Base-by-base conservation (phyloP, 306 rosid species). In the Prunus mongolica region DNA sequence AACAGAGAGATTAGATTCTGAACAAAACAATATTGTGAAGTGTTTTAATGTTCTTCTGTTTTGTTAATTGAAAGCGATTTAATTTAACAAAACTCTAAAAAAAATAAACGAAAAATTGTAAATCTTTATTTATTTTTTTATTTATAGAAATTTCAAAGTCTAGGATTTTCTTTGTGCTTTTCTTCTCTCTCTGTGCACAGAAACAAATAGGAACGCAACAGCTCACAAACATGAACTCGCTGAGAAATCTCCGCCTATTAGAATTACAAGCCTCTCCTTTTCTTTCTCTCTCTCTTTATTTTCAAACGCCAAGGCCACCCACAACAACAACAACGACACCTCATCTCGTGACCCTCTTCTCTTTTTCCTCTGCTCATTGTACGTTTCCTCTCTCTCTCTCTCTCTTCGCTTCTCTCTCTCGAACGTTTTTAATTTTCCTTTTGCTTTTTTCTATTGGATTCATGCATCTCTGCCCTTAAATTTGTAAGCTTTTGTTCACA, bases 231-330 rank as follows among this genome's bases (percentile, higher is more conserved):
- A 86, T 76, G 84, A 79, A 74, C 57, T 7, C 19, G 65, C 78
- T 22, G 85, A 81, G 80, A 83, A 83, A 68, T 75, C 67, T 70
- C 61, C 75, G 83, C 78, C 83, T 82, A 79, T 69, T 82, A 81
- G 70, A 65, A 12, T 32, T 14, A 60, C 57, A 16, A 84, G 77
- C 73, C 75, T 56, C 64, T 34, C 56, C 9, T 27, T 76, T 62
- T 75, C 8, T n/a, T 58, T 57, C 47, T 32, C 47, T 51, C 70
- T 22, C 34, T 24, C 47, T 13, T 20, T 16, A 13, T 14, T 41
- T 44, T 12, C 66, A 46, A 74, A 74, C 38, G 46, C 54, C 67
- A 15, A 30, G 24, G 24, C 46, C 67, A 63, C 64, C 12, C 24
- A 3, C 45, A 25, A 22, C 63, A 11, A n/a, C 61, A 56, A 9